Evolutionary conservation across 148 eudicot genomes (phyloP).

Genomic region (Simmondsia chinensis): DNA sequence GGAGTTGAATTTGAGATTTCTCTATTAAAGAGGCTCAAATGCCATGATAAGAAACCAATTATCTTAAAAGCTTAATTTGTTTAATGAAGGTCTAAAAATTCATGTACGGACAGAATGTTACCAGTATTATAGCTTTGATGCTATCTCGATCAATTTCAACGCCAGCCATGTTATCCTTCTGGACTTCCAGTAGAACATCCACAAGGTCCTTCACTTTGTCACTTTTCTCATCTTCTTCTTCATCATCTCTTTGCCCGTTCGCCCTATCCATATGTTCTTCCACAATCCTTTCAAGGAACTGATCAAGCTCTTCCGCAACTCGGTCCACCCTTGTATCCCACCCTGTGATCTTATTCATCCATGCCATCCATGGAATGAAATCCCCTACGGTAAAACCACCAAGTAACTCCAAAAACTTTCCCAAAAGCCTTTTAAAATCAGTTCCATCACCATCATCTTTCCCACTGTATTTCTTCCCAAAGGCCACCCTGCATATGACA

Average conservation of each 20-base stretch:
- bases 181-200: conserved; percentile 41
- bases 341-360: conserved; percentile 40
- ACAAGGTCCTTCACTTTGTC: conserved; percentile 35
- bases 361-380: conserved; percentile 38
- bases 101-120: not conserved
- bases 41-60: too few relatives aligned
- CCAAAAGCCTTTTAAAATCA: conserved; percentile 18
- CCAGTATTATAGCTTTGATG: conserved; percentile 42
- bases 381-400: conserved; percentile 21
- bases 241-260: not conserved
- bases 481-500: conserved; percentile 41
- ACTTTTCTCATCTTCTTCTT: not conserved
- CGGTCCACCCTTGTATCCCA: conserved; percentile 33
- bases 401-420: conserved; percentile 22
- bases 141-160: conserved; percentile 19
- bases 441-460: conserved; percentile 18
- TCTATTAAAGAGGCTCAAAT: too few relatives aligned
- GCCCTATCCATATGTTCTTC: conserved; percentile 8
- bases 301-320: conserved; percentile 28
- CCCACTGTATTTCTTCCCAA: conserved; percentile 46
- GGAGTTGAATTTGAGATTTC: not conserved
- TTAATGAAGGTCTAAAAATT: too few relatives aligned
- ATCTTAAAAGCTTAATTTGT: too few relatives aligned
- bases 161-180: conserved; percentile 20
- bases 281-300: conserved; percentile 39